Conservation (phyloP, 2,329 filamentous ascomycete genomes). For the Ophidiomyces ophidiicola region DNA sequence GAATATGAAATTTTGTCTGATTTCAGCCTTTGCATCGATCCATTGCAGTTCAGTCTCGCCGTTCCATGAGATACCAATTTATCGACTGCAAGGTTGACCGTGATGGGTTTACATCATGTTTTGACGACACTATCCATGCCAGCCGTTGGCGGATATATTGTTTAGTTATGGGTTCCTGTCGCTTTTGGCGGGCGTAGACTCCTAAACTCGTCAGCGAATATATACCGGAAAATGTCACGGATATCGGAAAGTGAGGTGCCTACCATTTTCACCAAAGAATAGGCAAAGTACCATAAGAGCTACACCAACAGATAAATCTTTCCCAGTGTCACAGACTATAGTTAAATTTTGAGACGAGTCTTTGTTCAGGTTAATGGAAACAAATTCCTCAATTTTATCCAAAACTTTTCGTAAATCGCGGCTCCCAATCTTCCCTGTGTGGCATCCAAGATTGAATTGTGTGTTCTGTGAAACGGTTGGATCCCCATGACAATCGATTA, state of each 20-base stretch:
- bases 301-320: conserved; percentile 66
- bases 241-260: conserved; percentile 12
- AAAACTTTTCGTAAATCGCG: conserved; percentile 67
- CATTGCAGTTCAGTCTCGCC: conserved; percentile 19
- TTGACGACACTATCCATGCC: conserved; percentile 67
- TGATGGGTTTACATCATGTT: conserved; percentile 70
- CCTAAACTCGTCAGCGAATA: conserved; percentile 17
- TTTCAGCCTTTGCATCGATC: background rate
- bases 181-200: conserved; percentile 21
- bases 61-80: conserved; percentile 71
- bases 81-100: conserved; percentile 79
- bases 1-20: background rate
- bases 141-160: conserved; percentile 62
- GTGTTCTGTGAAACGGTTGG: conserved; percentile 22
- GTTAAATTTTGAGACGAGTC: conserved; percentile 33
- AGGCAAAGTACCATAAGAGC: conserved; percentile 65
- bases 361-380: conserved; percentile 26
- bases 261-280: conserved; percentile 55
- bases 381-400: conserved; percentile 48
- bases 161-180: conserved; percentile 49
- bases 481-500: conserved; percentile 30
- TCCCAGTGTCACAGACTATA: conserved; percentile 63
- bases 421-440: conserved; percentile 63
- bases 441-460: conserved; percentile 48
- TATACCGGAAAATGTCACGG: background rate